Base-by-base conservation (phyloP, 768 basidiomycete genomes). In the Tricholoma sp. region DNA sequence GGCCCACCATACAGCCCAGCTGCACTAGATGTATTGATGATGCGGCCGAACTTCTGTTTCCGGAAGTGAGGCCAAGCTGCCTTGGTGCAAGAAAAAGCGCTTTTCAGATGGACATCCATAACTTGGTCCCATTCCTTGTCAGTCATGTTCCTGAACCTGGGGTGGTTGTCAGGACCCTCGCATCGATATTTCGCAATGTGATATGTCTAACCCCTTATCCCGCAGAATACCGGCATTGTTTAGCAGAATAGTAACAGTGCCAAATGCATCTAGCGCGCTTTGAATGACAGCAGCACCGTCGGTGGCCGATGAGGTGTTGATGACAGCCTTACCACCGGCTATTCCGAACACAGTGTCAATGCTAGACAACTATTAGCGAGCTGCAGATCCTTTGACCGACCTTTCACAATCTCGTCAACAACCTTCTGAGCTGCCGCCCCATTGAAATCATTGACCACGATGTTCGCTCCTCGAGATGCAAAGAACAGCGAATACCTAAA, bases 1-100 rank as follows among this genome's bases (percentile, higher is more conserved):
- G 81, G 4, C 24, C 24, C 37, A 90, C 91, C 94, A 64, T 95
- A 96, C 33, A 98, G 74, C 6, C 96, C 96, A 57, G 96, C 94
- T 24, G 96, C 92, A 64, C 92, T 94, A 20, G 94, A 78, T n/a
- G 91, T 94, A 73, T 97, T 99, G 64, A 99, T 80, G 59, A 99
- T 80, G 54, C 95, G 86, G 4, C 97, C 97, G 61, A 91, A 98
- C 76, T 94, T 89, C 69, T 95, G 93, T 64, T 90, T 92, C 61
- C 94, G 82, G 80, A 99, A 96, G 66, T 90, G 74, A 11, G 94
- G 93, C 97, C 97, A 99, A 33, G 84, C 94, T 37, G 97, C 95
- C 69, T 94, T 96, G 33, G 91, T 89, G 69, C 92, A 94, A 6
- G 92, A 76, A 70, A 85, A 98, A 0, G 96, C 88, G 41, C 94